Evolutionary conservation across 805 yeast genomes (phyloP).

Genomic region (Torulaspora delbrueckii): DNA sequence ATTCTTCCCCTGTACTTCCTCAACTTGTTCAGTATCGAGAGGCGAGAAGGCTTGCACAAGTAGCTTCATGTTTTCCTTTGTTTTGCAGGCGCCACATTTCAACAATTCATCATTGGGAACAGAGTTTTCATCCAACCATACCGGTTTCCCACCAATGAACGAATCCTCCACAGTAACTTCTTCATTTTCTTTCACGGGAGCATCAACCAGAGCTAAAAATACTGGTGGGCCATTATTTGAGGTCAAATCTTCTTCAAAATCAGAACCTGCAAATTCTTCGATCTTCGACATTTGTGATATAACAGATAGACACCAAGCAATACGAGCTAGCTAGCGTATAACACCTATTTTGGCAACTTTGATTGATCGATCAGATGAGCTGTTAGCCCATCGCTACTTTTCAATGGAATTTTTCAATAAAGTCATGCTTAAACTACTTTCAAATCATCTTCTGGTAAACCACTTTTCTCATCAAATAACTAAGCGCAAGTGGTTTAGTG

Average conservation of each 20-base stretch:
- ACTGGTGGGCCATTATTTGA: conserved; percentile 36
- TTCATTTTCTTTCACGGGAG: conserved; percentile 44
- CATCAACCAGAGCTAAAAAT: conserved; percentile 61
- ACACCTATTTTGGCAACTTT: neutral
- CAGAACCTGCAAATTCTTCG: conserved; percentile 19
- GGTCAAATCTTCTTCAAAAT: conserved; percentile 23
- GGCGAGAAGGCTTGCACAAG: conserved; percentile 80
- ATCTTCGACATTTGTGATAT: conserved; percentile 8
- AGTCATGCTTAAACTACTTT: neutral
- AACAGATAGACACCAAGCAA: neutral
- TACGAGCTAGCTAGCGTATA: neutral
- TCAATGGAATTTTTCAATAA: neutral
- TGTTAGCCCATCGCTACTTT: neutral
- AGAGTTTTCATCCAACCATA: conserved; percentile 62
- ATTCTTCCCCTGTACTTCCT: conserved; percentile 15
- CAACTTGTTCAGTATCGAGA: conserved; percentile 41
- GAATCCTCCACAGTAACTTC: conserved; percentile 58
- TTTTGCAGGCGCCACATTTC: conserved; percentile 61
- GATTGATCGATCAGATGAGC: neutral
- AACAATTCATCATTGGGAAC: conserved; percentile 50
- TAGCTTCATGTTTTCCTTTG: conserved; percentile 50
- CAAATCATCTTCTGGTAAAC: too few species aligned
- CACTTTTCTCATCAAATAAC: neutral
- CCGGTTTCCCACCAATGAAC: conserved; percentile 73
- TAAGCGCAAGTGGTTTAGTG: conserved; percentile 32